A percentile compares a stretch with the other conserved stretches of the same genome.
Conservation (phyloP, 352 stramenopile species). For the Phytophthora lateralis region DNA sequence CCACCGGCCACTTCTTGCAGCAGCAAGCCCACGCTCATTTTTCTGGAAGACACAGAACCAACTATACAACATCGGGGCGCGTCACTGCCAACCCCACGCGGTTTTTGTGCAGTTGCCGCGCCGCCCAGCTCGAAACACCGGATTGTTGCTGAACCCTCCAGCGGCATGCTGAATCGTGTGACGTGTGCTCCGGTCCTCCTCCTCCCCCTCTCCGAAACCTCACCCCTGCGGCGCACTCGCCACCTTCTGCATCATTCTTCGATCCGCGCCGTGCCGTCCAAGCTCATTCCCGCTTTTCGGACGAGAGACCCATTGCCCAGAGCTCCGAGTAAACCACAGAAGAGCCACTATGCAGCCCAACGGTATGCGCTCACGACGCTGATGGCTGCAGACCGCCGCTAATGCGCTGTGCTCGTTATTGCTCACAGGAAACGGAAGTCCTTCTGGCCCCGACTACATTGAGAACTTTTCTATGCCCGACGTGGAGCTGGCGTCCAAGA, state of each 20-base stretch:
- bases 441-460: constrained; percentile 29
- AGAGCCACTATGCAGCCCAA: constrained; percentile 34
- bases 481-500: constrained; percentile 35
- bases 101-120: constrained; percentile 37
- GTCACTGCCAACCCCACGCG: constrained; percentile 17
- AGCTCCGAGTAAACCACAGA: background rate
- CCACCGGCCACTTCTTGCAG: constrained; percentile 26
- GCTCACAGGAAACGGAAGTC: constrained; percentile 29
- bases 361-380: constrained; percentile 23
- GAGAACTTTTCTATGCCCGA: constrained; percentile 29
- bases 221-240: constrained; percentile 10
- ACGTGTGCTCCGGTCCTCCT: constrained; percentile 24
- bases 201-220: constrained; percentile 39
- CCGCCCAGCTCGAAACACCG: constrained; percentile 31
- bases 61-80: constrained; percentile 7
- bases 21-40: constrained; percentile 31
- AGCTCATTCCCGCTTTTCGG: constrained; percentile 27
- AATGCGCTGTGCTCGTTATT: constrained; percentile 4
- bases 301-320: constrained; percentile 12
- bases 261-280: constrained; percentile 17
- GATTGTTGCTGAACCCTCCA: constrained; percentile 47
- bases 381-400: constrained; percentile 1
- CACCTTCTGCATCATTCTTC: constrained; percentile 38
- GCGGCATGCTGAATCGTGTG: constrained; percentile 32
- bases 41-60: constrained; percentile 21